Conservation (phyloP, 345 rosid species). For the Populus davidiana region DNA sequence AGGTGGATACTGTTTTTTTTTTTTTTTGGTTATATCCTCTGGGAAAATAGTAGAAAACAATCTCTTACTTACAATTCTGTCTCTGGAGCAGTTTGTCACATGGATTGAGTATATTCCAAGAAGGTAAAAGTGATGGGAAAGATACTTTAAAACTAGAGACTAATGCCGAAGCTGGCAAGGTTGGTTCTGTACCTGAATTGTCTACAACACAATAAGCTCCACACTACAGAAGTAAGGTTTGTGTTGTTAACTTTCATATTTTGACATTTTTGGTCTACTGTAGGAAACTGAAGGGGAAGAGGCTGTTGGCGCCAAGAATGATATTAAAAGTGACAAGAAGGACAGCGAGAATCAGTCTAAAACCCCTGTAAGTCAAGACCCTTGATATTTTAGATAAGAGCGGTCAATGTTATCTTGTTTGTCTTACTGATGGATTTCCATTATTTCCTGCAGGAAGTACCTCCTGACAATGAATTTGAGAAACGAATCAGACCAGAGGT, state of each 20-base stretch:
- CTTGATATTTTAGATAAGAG: not conserved
- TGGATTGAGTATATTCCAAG: constrained; percentile 87
- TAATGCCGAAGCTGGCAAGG: constrained; percentile 73
- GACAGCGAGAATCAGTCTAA: constrained; percentile 63
- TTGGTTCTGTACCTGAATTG: constrained; percentile 16
- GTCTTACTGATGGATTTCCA: constrained; percentile 9
- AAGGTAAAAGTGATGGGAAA: constrained; percentile 58
- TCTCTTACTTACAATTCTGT: constrained; percentile 1
- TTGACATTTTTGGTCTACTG: not conserved
- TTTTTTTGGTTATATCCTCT: not conserved
- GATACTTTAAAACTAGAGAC: constrained; percentile 71
- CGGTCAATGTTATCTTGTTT: not conserved
- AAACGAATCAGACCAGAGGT: constrained; percentile 98
- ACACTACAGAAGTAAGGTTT: not conserved
- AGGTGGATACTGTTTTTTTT: constrained; percentile 40
- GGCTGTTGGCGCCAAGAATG: constrained; percentile 53
- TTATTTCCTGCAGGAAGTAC: constrained; percentile 55
- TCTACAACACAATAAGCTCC: not conserved
- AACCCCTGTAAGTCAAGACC: constrained; percentile 47
- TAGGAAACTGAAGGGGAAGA: constrained; percentile 49
- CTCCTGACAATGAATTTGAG: constrained; percentile 93
- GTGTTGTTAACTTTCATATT: not conserved
- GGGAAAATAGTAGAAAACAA: not conserved
- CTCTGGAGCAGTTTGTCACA: constrained; percentile 79
- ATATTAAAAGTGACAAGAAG: constrained; percentile 65